phyloP scores from a whole-genome alignment of 768 basidiomycete genomes.

The Pholiota conissans region DNA sequence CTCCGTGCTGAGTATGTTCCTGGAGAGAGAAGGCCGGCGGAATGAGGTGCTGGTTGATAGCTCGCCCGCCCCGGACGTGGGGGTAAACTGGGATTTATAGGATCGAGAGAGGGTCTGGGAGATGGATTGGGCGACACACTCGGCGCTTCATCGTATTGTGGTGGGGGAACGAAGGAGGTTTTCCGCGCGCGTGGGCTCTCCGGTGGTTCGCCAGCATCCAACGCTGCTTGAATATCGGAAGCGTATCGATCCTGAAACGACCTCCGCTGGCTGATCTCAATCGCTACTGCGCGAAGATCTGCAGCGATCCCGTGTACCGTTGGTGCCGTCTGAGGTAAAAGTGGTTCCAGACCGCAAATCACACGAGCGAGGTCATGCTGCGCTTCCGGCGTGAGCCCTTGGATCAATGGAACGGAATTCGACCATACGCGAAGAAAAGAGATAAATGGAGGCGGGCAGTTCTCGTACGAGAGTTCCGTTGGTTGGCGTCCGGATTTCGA shows the following conservation, averaged over 20 bases:
- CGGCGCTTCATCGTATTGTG: conserved; percentile 16
- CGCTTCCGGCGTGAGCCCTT: conserved; percentile 56
- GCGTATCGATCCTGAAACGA: conserved; percentile 84
- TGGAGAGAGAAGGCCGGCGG: conserved; percentile 1
- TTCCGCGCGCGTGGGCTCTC: conserved; percentile 37
- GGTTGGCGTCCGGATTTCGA: conserved; percentile 44
- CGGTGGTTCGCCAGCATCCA: conserved; percentile 56
- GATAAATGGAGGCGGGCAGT: conserved; percentile 70
- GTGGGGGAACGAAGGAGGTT: conserved; percentile 28
- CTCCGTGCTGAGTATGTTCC: conserved; percentile 24
- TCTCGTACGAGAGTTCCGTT: conserved; percentile 58
- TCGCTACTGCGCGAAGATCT: conserved; percentile 81
- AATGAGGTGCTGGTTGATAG: conserved; percentile 5
- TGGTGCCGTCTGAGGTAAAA: conserved; percentile 40
- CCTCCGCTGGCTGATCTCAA: conserved; percentile 83
- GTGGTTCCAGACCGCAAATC: conserved; percentile 64
- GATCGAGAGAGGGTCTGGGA: conserved; percentile 9
- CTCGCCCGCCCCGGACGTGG: neutral
- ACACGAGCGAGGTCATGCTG: conserved; percentile 84
- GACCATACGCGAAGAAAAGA: conserved; percentile 78
- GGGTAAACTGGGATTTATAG: conserved; percentile 15
- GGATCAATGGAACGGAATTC: conserved; percentile 61
- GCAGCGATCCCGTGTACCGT: conserved; percentile 65
- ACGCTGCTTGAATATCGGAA: conserved; percentile 71
- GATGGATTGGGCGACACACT: conserved; percentile 9